Conservation (phyloP, 164 flowering plant genomes). For the Vitis cinerea region DNA sequence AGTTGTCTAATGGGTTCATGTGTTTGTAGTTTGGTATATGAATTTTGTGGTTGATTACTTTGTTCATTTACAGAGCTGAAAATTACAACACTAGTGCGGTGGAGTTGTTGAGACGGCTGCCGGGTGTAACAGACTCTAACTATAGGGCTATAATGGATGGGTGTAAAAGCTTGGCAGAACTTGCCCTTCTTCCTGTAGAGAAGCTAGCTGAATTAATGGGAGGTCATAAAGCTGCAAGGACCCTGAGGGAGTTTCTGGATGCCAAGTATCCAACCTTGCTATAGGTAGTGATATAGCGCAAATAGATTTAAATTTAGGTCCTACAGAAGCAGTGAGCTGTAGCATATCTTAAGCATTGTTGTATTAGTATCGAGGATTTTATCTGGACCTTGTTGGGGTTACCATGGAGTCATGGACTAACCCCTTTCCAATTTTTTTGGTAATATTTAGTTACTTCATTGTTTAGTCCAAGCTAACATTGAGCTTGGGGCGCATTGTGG, state of each 20-base stretch:
- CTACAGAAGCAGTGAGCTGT: neutral
- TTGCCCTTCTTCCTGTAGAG: conserved; percentile 79
- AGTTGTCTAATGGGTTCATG: neutral
- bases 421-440: too few species aligned
- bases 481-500: too few species aligned
- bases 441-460: too few species aligned
- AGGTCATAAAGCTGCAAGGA: conserved; percentile 81
- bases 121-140: conserved; percentile 93
- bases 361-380: neutral
- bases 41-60: neutral
- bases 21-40: neutral
- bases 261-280: conserved; percentile 89
- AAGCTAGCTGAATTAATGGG: conserved; percentile 90
- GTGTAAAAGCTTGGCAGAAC: conserved; percentile 83
- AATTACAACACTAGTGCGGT: conserved; percentile 93
- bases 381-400: too few species aligned
- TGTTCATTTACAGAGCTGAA: conserved; percentile 65
- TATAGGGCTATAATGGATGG: conserved; percentile 89
- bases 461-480: too few species aligned
- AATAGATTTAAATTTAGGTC: neutral
- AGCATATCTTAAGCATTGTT: neutral
- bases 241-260: conserved; percentile 85
- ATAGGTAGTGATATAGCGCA: conserved; percentile 12
- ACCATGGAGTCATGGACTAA: too few species aligned
- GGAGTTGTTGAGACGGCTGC: conserved; percentile 88